Base-by-base conservation (phyloP, 768 basidiomycete genomes). In the Rhizopogon vesiculosus region DNA sequence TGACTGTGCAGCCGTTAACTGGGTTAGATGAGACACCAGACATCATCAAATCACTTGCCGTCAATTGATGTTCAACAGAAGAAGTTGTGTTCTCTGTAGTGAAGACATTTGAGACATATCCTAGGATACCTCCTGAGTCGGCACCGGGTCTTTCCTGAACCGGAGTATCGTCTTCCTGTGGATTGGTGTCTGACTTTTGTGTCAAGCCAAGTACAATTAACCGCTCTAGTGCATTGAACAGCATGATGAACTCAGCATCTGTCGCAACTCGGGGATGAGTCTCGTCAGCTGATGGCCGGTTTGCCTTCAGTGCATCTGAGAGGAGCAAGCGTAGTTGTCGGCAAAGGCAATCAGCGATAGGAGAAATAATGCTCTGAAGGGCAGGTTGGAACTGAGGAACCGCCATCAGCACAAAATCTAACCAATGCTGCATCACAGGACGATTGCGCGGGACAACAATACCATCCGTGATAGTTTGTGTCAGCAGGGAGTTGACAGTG, bases 351-450 rank as follows among this genome's bases (percentile, higher is more conserved):
- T 92, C 92, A 57, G 81, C 86, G 29, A 98, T 76, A 2, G 93
- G 87, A 3, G 81, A 73, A 22, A 96, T 76, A 38, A 86, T 78
- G 9, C 79, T 74, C 51, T 86, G 83, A 1, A 91, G 73, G 2
- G 82, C 75, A 18, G 85, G 85, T 56, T 89, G 87, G 65, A 93
- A 91, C 61, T 93, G 91, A 4, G 92, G 86, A 16, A 95, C 74
- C 1, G 93, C 91, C 85, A 91, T 91, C 53, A 96, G 79, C 56
- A 98, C 79, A 67, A 99, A 98, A 67, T 98, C 96, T 28, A 98
- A 78, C 96, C 96, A 98, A 62, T 97, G 92, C 64, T 97, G 95
- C 31, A 96, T 69, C 25, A 96, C 80, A 1, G 92, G 79, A 29
- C 86, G 83, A 70, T 96, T 97, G 31, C 79, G 70, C 9, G 78